These are phyloP conservation scores for Buddleja alternifolia DNA, from an alignment of 257 asterid species.

Conservation along the genomic window DNA sequence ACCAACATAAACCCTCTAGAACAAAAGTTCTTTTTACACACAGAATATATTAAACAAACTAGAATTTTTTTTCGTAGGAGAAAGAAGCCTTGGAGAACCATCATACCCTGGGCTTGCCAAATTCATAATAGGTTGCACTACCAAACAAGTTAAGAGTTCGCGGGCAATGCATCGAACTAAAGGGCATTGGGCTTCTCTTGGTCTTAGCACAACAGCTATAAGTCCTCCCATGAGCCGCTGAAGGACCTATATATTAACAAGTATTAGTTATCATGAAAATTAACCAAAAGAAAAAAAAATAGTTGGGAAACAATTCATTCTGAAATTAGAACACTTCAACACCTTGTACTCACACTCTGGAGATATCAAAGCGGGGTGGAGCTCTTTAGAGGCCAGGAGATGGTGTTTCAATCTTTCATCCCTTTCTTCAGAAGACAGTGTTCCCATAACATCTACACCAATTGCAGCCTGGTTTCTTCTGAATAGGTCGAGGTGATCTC, in stretches of 20 bases:
- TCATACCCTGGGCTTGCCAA: conserved; percentile 92
- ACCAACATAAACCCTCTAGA: conserved; percentile 24
- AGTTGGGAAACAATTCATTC: conserved; percentile 29
- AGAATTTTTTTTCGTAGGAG: neutral
- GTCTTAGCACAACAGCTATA: conserved; percentile 87
- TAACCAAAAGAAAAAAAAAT: conserved; percentile 9
- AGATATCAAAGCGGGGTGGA: conserved; percentile 97
- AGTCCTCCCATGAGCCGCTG: conserved; percentile 95
- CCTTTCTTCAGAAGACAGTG: conserved; percentile 96
- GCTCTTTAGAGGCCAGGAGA: conserved; percentile 81
- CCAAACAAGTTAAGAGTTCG: conserved; percentile 91
- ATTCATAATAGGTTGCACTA: conserved; percentile 89
- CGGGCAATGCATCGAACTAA: conserved; percentile 93
- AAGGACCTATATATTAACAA: conserved; percentile 59
- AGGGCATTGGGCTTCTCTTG: conserved; percentile 94
- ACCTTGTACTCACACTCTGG: conserved; percentile 99
- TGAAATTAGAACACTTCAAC: conserved; percentile 64
- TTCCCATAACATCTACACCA: conserved; percentile 94
- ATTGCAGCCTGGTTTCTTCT: conserved; percentile 87
- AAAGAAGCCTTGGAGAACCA: conserved; percentile 31
- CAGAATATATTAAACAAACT: conserved; percentile 1
- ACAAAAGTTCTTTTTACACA: conserved; percentile 11
- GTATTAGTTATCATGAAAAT: conserved; percentile 37
- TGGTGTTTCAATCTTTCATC: conserved; percentile 96
- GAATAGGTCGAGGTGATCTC: conserved; percentile 91